A percentile compares a stretch with the other conserved stretches of the same genome.
Evolutionary conservation across 2,329 filamentous ascomycete genomes (phyloP).

Genomic region (Fusarium nygamai): DNA sequence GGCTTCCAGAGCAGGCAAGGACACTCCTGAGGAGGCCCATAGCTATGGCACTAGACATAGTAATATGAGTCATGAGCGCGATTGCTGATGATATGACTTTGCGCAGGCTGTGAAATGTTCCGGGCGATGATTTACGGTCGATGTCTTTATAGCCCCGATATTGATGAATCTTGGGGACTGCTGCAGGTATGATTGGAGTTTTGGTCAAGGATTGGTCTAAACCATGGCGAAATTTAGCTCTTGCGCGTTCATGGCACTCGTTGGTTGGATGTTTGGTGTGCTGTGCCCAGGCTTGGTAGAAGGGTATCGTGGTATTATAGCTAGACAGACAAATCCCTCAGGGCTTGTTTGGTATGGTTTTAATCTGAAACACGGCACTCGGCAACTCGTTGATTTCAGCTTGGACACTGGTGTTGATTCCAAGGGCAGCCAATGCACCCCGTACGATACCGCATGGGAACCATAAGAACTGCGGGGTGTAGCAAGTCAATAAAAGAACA

Average conservation of each 20-base stretch:
- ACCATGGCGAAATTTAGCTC: constrained; percentile 32
- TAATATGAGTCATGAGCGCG: constrained; percentile 47
- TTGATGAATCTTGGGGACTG: constrained; percentile 23
- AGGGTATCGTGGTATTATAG: constrained; percentile 42
- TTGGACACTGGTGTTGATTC: constrained; percentile 89
- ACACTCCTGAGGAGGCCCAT: constrained; percentile 44
- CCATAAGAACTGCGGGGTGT: constrained; percentile 77
- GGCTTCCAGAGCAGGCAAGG: constrained; percentile 41
- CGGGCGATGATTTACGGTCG: constrained; percentile 32
- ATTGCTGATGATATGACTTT: constrained; percentile 51
- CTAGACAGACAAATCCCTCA: constrained; percentile 25
- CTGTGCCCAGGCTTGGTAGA: constrained; percentile 25
- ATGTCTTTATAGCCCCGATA: constrained; percentile 23
- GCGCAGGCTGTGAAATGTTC: constrained; percentile 50
- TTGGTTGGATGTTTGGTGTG: constrained; percentile 26
- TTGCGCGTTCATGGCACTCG: constrained; percentile 26
- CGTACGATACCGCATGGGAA: constrained; percentile 94
- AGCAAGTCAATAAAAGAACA: constrained; percentile 6
- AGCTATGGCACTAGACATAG: constrained; percentile 51
- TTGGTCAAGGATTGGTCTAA: constrained; percentile 28
- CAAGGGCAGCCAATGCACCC: constrained; percentile 90
- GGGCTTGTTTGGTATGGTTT: constrained; percentile 75
- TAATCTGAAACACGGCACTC: constrained; percentile 93
- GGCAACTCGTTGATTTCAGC: constrained; percentile 90
- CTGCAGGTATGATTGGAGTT: constrained; percentile 40